Conservation (phyloP, 768 basidiomycete genomes). For the Leccinum subgranulosum region DNA sequence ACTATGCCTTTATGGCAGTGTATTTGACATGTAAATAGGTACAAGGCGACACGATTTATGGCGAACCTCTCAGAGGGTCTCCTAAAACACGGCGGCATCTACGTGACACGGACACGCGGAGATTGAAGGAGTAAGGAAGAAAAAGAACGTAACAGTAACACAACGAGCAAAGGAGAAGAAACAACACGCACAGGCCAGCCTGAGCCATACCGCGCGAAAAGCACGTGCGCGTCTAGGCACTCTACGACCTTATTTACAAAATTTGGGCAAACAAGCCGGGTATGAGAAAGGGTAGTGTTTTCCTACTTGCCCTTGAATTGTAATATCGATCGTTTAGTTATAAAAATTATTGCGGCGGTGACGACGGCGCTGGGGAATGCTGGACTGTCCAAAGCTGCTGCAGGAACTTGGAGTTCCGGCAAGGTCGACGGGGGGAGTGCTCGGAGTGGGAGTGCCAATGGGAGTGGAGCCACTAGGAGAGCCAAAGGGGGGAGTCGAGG, state of each 20-base stretch:
- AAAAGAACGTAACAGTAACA: neutral
- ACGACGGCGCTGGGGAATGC: neutral
- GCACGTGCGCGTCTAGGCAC: too few species aligned
- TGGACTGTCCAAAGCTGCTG: neutral
- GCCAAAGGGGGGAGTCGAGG: neutral
- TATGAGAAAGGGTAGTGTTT: neutral
- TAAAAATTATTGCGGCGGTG: conserved; percentile 1
- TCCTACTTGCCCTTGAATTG: neutral
- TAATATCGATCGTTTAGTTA: neutral
- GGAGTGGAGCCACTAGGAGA: neutral
- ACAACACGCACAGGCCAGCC: neutral
- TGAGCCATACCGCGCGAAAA: neutral
- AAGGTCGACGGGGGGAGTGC: neutral
- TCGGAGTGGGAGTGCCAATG: neutral
- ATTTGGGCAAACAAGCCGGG: neutral
- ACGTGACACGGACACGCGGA: neutral
- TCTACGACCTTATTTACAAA: neutral
- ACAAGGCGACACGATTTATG: neutral
- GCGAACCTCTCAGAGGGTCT: neutral
- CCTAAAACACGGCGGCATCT: neutral
- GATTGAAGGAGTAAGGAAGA: neutral
- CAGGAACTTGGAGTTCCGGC: neutral
- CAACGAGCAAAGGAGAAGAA: neutral
- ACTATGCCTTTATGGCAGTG: neutral
- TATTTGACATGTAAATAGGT: neutral